Conservation (phyloP, 306 rosid species). For the Heteromeles arbutifolia region DNA sequence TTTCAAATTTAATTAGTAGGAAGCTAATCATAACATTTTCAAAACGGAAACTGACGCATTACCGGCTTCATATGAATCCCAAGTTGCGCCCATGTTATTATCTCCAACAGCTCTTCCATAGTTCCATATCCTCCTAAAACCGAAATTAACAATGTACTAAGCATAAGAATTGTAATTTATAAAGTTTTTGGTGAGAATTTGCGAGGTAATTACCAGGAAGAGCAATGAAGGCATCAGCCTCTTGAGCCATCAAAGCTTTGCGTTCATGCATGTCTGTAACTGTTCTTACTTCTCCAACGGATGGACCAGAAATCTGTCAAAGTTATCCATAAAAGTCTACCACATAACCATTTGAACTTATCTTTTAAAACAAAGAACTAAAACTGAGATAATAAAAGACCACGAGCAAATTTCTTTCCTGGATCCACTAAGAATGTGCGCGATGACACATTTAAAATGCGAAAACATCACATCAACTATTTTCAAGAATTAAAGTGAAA, state of each 20-base stretch:
- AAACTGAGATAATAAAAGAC: background rate
- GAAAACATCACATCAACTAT: background rate
- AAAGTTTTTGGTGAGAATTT: constrained; percentile 4
- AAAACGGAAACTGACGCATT: constrained; percentile 11
- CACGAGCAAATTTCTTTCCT: constrained; percentile 1
- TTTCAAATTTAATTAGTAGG: constrained; percentile 7
- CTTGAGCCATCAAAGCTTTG: constrained; percentile 88
- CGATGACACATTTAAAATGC: background rate
- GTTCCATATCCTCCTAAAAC: constrained; percentile 92
- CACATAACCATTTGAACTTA: constrained; percentile 2
- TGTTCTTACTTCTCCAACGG: constrained; percentile 87
- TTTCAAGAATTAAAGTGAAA: background rate
- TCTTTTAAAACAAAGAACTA: constrained; percentile 3
- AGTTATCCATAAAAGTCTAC: constrained; percentile 16
- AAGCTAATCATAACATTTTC: constrained; percentile 5
- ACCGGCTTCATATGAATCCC: constrained; percentile 93
- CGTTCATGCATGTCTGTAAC: constrained; percentile 97
- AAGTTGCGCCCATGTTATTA: constrained; percentile 96
- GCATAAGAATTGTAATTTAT: background rate
- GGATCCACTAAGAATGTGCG: background rate
- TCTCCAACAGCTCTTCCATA: constrained; percentile 90
- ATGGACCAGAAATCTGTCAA: constrained; percentile 80
- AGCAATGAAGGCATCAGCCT: constrained; percentile 91
- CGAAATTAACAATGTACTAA: background rate
- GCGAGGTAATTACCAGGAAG: constrained; percentile 65